These are phyloP conservation scores for Diaporthe citrichinensis DNA, from an alignment of 2,329 filamentous ascomycete genomes.

Conservation along the genomic window DNA sequence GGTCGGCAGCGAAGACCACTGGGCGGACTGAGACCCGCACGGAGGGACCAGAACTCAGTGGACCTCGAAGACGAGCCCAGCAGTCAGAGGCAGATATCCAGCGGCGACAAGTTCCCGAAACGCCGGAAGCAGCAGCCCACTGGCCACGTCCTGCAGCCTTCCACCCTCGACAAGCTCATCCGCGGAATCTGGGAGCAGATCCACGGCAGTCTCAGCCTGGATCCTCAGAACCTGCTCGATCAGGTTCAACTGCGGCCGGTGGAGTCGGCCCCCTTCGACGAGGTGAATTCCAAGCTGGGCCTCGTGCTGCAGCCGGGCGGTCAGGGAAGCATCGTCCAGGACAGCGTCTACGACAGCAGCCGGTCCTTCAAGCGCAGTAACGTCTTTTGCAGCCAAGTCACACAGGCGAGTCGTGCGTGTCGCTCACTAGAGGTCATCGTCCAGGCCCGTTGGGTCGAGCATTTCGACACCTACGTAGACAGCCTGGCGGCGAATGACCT, in stretches of 20 bases:
- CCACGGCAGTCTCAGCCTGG: conserved; percentile 48
- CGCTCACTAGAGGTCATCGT: conserved; percentile 72
- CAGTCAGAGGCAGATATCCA: conserved; percentile 14
- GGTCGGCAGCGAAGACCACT: conserved; percentile 20
- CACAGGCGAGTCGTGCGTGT: conserved; percentile 63
- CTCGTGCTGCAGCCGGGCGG: conserved; percentile 12
- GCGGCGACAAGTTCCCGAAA: conserved; percentile 26
- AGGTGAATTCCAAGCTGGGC: conserved; percentile 21
- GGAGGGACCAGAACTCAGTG: conserved; percentile 1
- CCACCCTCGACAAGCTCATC: conserved; percentile 51
- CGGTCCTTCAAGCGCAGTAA: conserved; percentile 50
- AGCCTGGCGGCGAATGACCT: conserved; percentile 56
- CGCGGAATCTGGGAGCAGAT: conserved; percentile 53
- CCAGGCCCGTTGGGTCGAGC: conserved; percentile 69
- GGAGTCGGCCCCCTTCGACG: conserved; percentile 21
- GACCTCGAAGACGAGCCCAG: conserved; percentile 17
- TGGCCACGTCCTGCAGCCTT: conserved; percentile 25
- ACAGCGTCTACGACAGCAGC: conserved; percentile 24
- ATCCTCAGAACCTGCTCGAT: conserved; percentile 49
- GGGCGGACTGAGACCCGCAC: not conserved
- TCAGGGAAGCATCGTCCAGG: conserved; percentile 20
- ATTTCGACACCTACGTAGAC: conserved; percentile 65
- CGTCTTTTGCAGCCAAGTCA: conserved; percentile 51
- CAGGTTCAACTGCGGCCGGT: conserved; percentile 44
- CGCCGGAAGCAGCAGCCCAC: conserved; percentile 29